Evolutionary conservation across 768 basidiomycete genomes (phyloP).

Genomic region (Suillus placidus): DNA sequence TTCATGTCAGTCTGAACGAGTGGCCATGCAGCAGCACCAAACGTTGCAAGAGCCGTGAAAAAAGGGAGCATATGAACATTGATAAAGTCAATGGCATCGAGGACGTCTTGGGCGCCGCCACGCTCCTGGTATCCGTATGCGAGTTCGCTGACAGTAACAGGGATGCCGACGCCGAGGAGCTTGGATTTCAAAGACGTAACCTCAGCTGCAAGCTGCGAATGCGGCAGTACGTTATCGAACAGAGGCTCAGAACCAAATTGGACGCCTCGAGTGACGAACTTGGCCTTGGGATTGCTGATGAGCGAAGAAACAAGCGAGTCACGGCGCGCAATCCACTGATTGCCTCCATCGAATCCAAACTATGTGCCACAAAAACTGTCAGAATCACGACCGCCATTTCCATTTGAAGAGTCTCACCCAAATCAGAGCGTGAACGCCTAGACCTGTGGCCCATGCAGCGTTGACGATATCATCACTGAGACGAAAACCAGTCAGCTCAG

Average conservation of each 20-base stretch:
- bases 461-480: constrained; percentile 59
- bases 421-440: constrained; percentile 74
- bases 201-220: constrained; percentile 51
- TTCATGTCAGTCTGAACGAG: constrained; percentile 59
- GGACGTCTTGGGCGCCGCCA: constrained; percentile 54
- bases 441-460: constrained; percentile 67
- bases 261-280: constrained; percentile 63
- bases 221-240: constrained; percentile 56
- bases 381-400: background rate
- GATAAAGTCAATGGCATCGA: constrained; percentile 63
- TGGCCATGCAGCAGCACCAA: constrained; percentile 65
- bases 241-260: constrained; percentile 77
- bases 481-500: constrained; percentile 19
- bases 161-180: constrained; percentile 56
- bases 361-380: constrained; percentile 13
- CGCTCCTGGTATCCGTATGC: constrained; percentile 60
- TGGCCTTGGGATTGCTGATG: constrained; percentile 61
- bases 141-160: constrained; percentile 70
- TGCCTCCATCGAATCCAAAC: constrained; percentile 42
- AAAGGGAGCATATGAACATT: constrained; percentile 76
- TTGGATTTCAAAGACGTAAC: constrained; percentile 51
- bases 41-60: constrained; percentile 41
- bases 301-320: constrained; percentile 54
- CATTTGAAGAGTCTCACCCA: constrained; percentile 53
- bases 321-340: constrained; percentile 57